Base-by-base conservation (phyloP, 208 protist genomes). In the Histomonas meleagridis region DNA sequence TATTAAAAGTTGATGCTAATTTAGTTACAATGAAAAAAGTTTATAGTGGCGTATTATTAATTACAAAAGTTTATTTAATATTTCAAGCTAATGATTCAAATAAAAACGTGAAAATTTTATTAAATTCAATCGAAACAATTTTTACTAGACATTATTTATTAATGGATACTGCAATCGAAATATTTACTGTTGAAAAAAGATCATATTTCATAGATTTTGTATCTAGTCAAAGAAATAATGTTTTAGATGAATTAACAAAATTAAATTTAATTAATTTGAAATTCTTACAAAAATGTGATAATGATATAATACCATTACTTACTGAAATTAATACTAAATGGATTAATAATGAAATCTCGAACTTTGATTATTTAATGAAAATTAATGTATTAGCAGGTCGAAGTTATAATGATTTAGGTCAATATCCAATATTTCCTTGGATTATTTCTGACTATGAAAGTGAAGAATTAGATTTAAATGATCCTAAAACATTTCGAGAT, bases 341-440 rank as follows among this genome's bases (percentile, higher is more conserved):
- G 76, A 9, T 38, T n/a, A 86, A 49, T 2, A 40, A 40, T 18
- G 46, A 86, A 38, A 51, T 86, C 14, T 55, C 46, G 0, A 99
- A 99, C 93, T 98, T 99, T 94, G 97, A 99, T 32, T 99, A 99
- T 94, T 93, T 99, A 18, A 96, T 99, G 94, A 95, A 96, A 78
- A 95, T 99, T 35, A 99, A 99, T 94, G 96, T 96, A 0, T 94
- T 99, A 46, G 96, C 97, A n/a, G 97, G 98, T 10, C 95, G 98
- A 40, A 96, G 97, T 0, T 95, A 97, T 92, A 98, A 98, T 94
- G 98, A 99, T 95, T 93, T 99, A 21, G 97, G 96, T 16, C 97
- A 99, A 95, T 95, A 95, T 70, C 93, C 93, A 18, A 46, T 86
- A 26, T 90, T 94, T 40, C 94, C 94, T 9, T 95, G 94, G 94